phyloP scores from a whole-genome alignment of 805 yeast genomes.

The Wickerhamomyces bisporus region DNA sequence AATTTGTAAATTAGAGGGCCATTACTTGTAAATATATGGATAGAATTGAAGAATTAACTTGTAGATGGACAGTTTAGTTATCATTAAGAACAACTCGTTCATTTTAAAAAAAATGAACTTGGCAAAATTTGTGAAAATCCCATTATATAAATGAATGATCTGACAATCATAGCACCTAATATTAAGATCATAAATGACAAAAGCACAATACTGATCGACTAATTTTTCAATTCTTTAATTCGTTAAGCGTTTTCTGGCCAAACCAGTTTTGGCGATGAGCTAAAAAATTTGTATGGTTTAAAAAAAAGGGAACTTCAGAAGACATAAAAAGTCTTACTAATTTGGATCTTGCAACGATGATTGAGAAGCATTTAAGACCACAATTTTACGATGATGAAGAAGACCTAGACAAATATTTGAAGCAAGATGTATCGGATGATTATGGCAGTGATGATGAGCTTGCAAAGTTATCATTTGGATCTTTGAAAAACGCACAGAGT shows the following conservation, averaged over 20 bases:
- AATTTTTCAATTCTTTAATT: background rate
- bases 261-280: background rate
- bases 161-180: too few species aligned
- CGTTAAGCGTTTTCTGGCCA: background rate
- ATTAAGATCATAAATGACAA: too few species aligned
- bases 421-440: slow-evolving; percentile 6
- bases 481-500: slow-evolving; percentile 55
- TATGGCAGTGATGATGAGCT: slow-evolving; percentile 36
- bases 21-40: background rate
- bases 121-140: too few species aligned
- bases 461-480: slow-evolving; percentile 56
- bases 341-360: too few species aligned
- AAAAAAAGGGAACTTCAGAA: background rate
- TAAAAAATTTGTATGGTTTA: too few species aligned
- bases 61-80: background rate
- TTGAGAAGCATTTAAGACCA: slow-evolving; percentile 13
- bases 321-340: too few species aligned
- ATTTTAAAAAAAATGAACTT: too few species aligned
- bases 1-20: background rate
- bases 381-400: slow-evolving; percentile 17
- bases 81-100: too few species aligned
- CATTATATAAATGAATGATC: too few species aligned
- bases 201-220: too few species aligned
- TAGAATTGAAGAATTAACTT: background rate
- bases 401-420: slow-evolving; percentile 14